phyloP scores from a whole-genome alignment of 106 monocot genomes.

The Dioscorea zingiberensis region DNA sequence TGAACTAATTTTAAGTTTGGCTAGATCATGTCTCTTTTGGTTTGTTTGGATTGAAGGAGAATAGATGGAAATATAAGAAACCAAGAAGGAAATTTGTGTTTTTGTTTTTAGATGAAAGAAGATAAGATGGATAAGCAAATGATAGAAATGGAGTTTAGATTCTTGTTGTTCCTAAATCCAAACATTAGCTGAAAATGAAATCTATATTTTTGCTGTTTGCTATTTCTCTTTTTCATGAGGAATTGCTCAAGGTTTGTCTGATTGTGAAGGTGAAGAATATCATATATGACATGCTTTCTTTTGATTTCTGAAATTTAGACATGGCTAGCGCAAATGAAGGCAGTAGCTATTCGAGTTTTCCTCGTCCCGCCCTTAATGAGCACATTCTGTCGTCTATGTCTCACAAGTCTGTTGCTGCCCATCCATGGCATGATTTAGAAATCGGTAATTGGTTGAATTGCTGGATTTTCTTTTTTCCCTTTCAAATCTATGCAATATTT shows the following conservation, averaged over 20 bases:
- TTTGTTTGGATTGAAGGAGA: too few relatives aligned
- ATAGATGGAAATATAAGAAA: neutral
- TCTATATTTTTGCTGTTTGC: neutral
- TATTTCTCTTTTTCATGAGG: neutral
- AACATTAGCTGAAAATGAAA: too few relatives aligned
- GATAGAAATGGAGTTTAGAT: neutral
- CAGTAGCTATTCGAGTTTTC: conserved; percentile 24
- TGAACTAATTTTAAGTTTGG: too few relatives aligned
- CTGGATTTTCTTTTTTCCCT: neutral
- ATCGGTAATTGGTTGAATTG: conserved; percentile 33
- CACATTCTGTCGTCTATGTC: conserved; percentile 71
- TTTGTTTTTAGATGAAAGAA: neutral
- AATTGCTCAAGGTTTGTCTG: neutral
- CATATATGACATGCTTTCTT: neutral
- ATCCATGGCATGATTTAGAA: conserved; percentile 81
- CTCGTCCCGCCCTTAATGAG: conserved; percentile 45
- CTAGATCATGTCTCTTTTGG: too few relatives aligned
- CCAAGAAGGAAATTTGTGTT: neutral
- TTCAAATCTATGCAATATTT: neutral
- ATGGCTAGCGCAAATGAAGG: conserved; percentile 43
- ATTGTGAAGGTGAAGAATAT: neutral
- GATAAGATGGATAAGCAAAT: neutral
- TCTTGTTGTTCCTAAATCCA: neutral
- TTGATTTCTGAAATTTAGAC: conserved; percentile 10
- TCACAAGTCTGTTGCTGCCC: conserved; percentile 60